Evolutionary conservation across 495 filamentous ascomycete species (phyloP), one percentile per base, ranked within the genome.

Genomic region (Penicillium bialowiezense): DNA sequence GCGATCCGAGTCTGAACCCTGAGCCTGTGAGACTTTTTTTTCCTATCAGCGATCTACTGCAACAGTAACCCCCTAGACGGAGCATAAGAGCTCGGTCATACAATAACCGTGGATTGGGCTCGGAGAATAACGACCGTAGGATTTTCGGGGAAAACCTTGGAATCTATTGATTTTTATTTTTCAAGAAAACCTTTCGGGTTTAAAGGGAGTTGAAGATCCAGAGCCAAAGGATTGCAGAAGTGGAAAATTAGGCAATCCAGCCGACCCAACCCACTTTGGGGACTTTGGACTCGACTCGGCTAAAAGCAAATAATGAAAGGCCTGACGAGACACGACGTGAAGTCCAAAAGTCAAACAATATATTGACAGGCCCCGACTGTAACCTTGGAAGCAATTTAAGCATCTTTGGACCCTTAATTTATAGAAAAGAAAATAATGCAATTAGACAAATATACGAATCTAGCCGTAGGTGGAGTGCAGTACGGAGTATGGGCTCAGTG

Each of bases 11-110:
- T 52, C 48, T 47, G 43, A 29, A 44, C 43, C n/a, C n/a, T n/a
- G n/a, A n/a, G n/a, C 37, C 40, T 45, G 50, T 63, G 56, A 57
- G 58, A 60, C 55, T 39, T 5, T 23, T 37, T 52, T 36, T 33
- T 8, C 31, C 45, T 44, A 56, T 50, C 52, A 40, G 36, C 50
- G 29, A 34, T 48, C n/a, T n/a, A n/a, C 34, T 63, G 57, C 48
- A 63, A 63, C 56, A 41, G 60, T 63, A 63, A 63, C 56, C 60
- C 59, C 60, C 51, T 52, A 45, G 33, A 55, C 60, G 60, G 56
- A 57, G 56, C 41, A 63, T 63, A 60, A 60, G 35, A 50, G 48
- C 44, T 52, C 18, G 42, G 51, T 55, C 47, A 44, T 52, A 45
- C 15, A 42, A 44, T 20, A n/a, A n/a, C n/a, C n/a, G 23, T 26